A percentile compares a stretch with the other conserved stretches of the same genome.
Evolutionary conservation across 495 filamentous ascomycete species (phyloP).

Genomic region (Aspergillus conjunctus): DNA sequence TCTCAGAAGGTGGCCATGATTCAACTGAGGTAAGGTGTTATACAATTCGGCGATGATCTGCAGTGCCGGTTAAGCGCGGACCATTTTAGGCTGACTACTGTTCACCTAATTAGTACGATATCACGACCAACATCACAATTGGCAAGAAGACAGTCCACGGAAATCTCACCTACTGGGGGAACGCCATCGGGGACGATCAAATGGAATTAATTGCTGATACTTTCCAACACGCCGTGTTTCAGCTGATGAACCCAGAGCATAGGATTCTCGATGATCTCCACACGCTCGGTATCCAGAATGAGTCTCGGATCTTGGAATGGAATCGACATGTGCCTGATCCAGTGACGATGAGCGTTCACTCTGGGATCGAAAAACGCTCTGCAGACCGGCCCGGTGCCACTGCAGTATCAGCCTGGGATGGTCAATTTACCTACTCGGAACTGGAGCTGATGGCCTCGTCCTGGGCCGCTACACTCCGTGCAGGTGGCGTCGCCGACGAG

Average conservation of each 20-base stretch:
- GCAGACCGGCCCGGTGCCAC: background rate
- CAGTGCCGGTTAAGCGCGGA: too few species aligned
- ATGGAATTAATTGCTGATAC: conserved; percentile 26
- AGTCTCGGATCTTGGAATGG: conserved; percentile 22
- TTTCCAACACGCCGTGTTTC: conserved; percentile 3
- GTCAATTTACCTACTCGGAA: conserved; percentile 25
- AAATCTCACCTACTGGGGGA: conserved; percentile 28
- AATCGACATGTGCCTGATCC: conserved; percentile 21
- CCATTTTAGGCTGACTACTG: too few species aligned
- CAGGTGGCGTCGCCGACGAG: conserved; percentile 34
- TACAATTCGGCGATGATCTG: background rate
- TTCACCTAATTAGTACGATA: conserved; percentile 46
- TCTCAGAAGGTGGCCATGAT: conserved; percentile 13
- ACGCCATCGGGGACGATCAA: conserved; percentile 24
- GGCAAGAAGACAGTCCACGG: conserved; percentile 18
- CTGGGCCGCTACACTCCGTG: conserved; percentile 30
- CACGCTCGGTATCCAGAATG: conserved; percentile 19
- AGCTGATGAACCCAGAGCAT: conserved; percentile 10
- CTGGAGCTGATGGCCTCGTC: conserved; percentile 18
- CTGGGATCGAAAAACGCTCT: conserved; percentile 12
- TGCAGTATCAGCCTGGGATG: conserved; percentile 27
- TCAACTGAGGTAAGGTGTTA: conserved; percentile 20
- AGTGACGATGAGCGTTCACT: conserved; percentile 31
- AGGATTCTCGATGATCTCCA: conserved; percentile 17
- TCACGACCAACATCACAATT: conserved; percentile 56